phyloP scores from a whole-genome alignment of 345 rosid genomes.

The Kandelia obovata region DNA sequence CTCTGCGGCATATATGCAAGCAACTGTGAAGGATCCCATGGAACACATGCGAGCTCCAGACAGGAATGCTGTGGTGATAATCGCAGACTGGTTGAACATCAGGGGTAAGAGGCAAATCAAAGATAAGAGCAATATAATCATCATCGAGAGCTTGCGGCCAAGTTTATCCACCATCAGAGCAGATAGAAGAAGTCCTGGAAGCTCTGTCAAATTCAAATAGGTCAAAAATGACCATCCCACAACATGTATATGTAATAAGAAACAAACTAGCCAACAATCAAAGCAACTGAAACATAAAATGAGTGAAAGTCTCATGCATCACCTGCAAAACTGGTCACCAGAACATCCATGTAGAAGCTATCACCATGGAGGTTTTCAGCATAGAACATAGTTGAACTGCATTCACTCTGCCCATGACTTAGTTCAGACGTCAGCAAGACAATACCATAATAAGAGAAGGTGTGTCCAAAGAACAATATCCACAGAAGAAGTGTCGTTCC shows the following conservation, averaged over 20 bases:
- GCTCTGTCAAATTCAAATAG: slow-evolving; percentile 10
- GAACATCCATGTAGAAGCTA: slow-evolving; percentile 17
- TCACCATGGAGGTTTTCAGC: not conserved
- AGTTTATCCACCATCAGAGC: slow-evolving; percentile 21
- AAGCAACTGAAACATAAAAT: not conserved
- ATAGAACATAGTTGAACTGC: slow-evolving; percentile 4
- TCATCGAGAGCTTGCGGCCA: slow-evolving; percentile 27
- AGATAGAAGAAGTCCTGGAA: slow-evolving; percentile 23
- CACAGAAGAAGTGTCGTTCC: slow-evolving; percentile 21
- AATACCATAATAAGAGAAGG: slow-evolving; percentile 23
- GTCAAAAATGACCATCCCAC: not conserved
- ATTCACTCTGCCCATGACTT: slow-evolving; percentile 13
- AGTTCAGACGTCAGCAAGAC: slow-evolving; percentile 24
- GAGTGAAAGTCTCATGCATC: not conserved
- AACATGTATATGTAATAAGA: not conserved
- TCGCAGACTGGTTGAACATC: not conserved
- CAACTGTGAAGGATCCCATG: slow-evolving; percentile 23
- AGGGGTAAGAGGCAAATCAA: slow-evolving; percentile 23
- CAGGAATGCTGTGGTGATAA: slow-evolving; percentile 13
- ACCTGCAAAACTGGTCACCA: slow-evolving; percentile 30
- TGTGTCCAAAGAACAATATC: slow-evolving; percentile 22
- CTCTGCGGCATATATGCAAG: slow-evolving; percentile 28
- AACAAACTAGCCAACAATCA: no score
- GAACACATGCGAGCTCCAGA: slow-evolving; percentile 30
- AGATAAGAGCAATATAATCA: slow-evolving; percentile 14